A percentile compares a stretch with the other conserved stretches of the same genome.
phyloP scores from a whole-genome alignment of 2,329 filamentous ascomycete genomes.

The Harringtonia aguacate region DNA sequence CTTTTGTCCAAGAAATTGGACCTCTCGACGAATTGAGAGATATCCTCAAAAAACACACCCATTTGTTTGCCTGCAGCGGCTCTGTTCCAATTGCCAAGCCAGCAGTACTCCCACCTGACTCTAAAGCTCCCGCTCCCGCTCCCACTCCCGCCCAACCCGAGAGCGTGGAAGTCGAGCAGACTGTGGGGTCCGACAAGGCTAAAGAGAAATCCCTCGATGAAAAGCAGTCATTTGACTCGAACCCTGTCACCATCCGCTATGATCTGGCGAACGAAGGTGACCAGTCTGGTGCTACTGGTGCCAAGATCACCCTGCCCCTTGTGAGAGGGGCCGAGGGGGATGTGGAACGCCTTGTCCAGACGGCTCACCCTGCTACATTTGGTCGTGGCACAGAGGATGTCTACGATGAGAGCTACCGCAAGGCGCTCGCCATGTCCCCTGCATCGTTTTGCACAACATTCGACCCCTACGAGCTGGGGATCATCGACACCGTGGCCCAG shows the following conservation, averaged over 20 bases:
- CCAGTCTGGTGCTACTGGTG: background rate
- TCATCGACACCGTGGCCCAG: slow-evolving; percentile 39
- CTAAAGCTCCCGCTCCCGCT: too few relatives aligned
- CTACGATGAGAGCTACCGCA: slow-evolving; percentile 39
- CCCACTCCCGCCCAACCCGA: too few relatives aligned
- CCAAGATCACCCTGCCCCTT: background rate
- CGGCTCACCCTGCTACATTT: slow-evolving; percentile 20
- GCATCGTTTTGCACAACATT: slow-evolving; percentile 36
- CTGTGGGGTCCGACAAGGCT: too few relatives aligned
- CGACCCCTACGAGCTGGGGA: slow-evolving; percentile 37
- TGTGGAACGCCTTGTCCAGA: background rate
- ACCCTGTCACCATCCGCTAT: background rate
- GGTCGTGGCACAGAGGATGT: background rate
- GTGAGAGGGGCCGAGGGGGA: background rate
- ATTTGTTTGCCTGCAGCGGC: background rate
- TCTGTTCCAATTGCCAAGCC: background rate
- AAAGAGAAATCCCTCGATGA: too few relatives aligned
- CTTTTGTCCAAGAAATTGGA: too few relatives aligned
- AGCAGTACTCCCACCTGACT: background rate
- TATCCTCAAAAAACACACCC: background rate
- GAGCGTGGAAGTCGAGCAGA: too few relatives aligned
- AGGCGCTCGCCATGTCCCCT: slow-evolving; percentile 39
- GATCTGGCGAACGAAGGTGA: background rate
- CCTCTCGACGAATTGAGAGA: background rate
- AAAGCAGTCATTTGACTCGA: background rate